phyloP scores from a whole-genome alignment of 495 filamentous ascomycete genomes.

The Neurospora sp. region DNA sequence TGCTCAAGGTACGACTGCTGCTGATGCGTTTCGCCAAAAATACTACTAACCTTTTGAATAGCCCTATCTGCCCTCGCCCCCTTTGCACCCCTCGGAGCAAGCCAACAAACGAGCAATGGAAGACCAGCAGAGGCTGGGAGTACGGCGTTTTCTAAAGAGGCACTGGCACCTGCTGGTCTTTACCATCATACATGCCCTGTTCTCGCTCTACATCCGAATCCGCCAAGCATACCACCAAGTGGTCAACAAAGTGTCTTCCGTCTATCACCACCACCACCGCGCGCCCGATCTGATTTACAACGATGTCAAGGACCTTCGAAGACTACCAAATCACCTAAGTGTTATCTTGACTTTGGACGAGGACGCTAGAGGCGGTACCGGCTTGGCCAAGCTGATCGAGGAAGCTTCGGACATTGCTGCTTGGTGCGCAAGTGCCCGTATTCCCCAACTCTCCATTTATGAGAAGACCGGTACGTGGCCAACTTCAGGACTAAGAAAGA shows the following conservation, averaged over 20 bases:
- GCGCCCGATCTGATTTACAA: conserved; percentile 82
- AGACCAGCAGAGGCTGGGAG: conserved; percentile 35
- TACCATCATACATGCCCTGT: conserved; percentile 65
- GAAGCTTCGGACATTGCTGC: conserved; percentile 83
- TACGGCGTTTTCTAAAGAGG: conserved; percentile 57
- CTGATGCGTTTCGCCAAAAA: not conserved
- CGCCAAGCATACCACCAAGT: conserved; percentile 70
- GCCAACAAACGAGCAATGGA: conserved; percentile 6
- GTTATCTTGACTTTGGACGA: conserved; percentile 70
- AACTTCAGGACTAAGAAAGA: not conserved
- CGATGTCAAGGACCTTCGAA: conserved; percentile 65
- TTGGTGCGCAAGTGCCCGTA: conserved; percentile 83
- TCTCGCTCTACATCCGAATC: conserved; percentile 75
- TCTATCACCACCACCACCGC: conserved; percentile 86
- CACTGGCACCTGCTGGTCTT: conserved; percentile 62
- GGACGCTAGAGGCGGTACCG: conserved; percentile 53
- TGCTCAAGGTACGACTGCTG: conserved; percentile 43
- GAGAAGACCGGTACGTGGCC: conserved; percentile 66
- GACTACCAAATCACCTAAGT: conserved; percentile 76
- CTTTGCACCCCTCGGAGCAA: conserved; percentile 23
- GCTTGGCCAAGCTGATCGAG: conserved; percentile 70
- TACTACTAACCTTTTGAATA: conserved; percentile 21
- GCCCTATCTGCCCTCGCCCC: conserved; percentile 62
- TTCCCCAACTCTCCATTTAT: conserved; percentile 77
- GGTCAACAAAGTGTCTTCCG: conserved; percentile 59